A percentile compares a stretch with the other conserved stretches of the same genome.
Evolutionary conservation across 306 rosid species (phyloP).

Genomic region (Gynostemma pentaphyllum): DNA sequence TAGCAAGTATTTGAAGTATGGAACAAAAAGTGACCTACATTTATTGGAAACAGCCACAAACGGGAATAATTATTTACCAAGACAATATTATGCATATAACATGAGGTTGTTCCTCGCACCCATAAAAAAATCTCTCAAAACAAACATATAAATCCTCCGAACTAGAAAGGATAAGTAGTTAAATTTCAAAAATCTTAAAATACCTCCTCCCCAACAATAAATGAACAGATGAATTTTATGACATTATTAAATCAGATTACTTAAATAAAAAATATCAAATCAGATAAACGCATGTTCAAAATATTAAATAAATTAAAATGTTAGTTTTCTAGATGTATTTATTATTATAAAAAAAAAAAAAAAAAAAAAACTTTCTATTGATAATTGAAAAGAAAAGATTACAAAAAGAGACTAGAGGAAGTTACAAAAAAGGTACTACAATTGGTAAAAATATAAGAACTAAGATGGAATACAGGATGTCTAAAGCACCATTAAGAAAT

Average conservation of each 20-base stretch:
- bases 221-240: background rate
- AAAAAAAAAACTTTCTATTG: no score
- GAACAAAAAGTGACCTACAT: conserved; percentile 84
- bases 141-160: background rate
- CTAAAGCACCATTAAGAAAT: background rate
- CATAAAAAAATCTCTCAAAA: background rate
- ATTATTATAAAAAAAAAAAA: no score
- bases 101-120: background rate
- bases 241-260: background rate
- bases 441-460: no score
- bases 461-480: no score
- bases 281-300: background rate
- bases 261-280: background rate
- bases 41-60: background rate
- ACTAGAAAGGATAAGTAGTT: background rate
- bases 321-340: background rate
- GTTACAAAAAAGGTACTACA: no score
- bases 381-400: no score
- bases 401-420: no score
- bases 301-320: background rate
- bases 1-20: conserved; percentile 83
- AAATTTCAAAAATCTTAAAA: background rate
- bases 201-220: background rate
- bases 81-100: background rate
- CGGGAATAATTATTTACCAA: background rate